Conservation (phyloP, 1,284 basidiomycete genomes). For the Phellinidium pouzarii region DNA sequence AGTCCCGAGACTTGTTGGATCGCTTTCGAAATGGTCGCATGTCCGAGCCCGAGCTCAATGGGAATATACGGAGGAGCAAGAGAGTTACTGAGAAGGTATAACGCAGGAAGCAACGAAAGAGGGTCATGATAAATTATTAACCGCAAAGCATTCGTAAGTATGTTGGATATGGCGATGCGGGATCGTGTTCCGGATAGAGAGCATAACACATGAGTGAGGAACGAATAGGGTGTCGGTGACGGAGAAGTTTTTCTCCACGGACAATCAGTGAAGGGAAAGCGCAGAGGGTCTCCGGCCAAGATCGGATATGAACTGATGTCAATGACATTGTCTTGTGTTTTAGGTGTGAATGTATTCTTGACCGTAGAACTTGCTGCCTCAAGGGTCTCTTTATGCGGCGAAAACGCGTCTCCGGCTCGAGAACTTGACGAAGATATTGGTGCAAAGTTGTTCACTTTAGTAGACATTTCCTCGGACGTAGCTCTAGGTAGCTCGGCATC, state of each 20-base stretch:
- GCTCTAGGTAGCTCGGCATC: neutral
- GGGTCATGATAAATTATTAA: slow-evolving; percentile 66
- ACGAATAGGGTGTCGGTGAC: slow-evolving; percentile 66
- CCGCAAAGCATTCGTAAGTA: slow-evolving; percentile 76
- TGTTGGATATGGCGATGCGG: slow-evolving; percentile 74
- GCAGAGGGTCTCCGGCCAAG: slow-evolving; percentile 14
- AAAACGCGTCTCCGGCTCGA: neutral
- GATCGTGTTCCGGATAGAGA: slow-evolving; percentile 74
- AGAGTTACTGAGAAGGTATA: slow-evolving; percentile 89
- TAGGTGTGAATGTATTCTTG: neutral
- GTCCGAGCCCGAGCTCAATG: slow-evolving; percentile 72
- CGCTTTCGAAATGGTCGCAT: slow-evolving; percentile 71
- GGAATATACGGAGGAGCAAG: slow-evolving; percentile 73
- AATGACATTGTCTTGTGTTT: neutral
- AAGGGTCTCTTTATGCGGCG: neutral
- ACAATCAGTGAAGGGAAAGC: slow-evolving; percentile 5
- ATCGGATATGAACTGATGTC: slow-evolving; percentile 10
- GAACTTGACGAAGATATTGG: neutral
- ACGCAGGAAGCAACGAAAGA: slow-evolving; percentile 64
- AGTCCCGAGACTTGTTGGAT: slow-evolving; percentile 82
- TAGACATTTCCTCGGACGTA: neutral
- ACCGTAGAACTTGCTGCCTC: neutral
- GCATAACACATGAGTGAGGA: slow-evolving; percentile 72
- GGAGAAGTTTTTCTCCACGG: slow-evolving; percentile 9
- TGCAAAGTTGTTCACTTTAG: neutral